Percentiles rank a stretch among this genome's conserved stretches.
Evolutionary conservation across 352 stramenopile genomes (phyloP).

Genomic region (Pythium phragmiticola): DNA sequence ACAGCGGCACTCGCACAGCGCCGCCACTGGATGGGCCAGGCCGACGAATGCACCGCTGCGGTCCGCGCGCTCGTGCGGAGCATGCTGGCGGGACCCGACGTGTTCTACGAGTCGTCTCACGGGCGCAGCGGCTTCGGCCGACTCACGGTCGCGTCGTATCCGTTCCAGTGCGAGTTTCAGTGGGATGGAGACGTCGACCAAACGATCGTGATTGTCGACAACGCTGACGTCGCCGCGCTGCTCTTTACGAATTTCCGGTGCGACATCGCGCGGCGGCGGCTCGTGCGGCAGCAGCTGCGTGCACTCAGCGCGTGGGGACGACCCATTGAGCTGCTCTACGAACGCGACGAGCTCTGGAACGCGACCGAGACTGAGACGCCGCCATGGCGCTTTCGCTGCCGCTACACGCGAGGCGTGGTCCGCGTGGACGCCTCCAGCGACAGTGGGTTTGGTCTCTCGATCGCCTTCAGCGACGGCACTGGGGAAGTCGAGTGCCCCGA

Average conservation of each 20-base stretch:
- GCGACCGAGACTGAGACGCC: not conserved
- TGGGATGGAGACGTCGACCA: slow-evolving; percentile 31
- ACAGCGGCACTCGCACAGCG: not conserved
- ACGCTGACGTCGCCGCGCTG: slow-evolving; percentile 28
- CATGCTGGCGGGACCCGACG: slow-evolving; percentile 45
- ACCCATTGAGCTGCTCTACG: slow-evolving; percentile 8
- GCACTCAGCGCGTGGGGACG: slow-evolving; percentile 21
- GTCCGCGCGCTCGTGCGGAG: slow-evolving; percentile 27
- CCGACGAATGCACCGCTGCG: slow-evolving; percentile 29
- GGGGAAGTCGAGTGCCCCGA: not conserved
- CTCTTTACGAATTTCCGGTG: slow-evolving; percentile 37
- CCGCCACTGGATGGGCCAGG: slow-evolving; percentile 39
- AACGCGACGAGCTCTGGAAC: slow-evolving; percentile 6
- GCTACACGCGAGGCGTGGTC: slow-evolving; percentile 6
- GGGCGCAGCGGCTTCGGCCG: slow-evolving; percentile 34
- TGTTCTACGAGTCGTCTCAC: slow-evolving; percentile 29
- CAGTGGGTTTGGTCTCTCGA: not conserved
- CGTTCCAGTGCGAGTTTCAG: slow-evolving; percentile 45
- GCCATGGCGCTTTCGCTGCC: not conserved
- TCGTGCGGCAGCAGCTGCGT: slow-evolving; percentile 35
- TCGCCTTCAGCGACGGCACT: slow-evolving; percentile 8
- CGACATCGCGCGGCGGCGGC: slow-evolving; percentile 28
- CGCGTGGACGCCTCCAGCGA: not conserved
- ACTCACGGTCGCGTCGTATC: slow-evolving; percentile 43
- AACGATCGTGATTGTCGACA: slow-evolving; percentile 25